Conservation (phyloP, 1,284 basidiomycete genomes). For the Schizopora paradoxa region DNA sequence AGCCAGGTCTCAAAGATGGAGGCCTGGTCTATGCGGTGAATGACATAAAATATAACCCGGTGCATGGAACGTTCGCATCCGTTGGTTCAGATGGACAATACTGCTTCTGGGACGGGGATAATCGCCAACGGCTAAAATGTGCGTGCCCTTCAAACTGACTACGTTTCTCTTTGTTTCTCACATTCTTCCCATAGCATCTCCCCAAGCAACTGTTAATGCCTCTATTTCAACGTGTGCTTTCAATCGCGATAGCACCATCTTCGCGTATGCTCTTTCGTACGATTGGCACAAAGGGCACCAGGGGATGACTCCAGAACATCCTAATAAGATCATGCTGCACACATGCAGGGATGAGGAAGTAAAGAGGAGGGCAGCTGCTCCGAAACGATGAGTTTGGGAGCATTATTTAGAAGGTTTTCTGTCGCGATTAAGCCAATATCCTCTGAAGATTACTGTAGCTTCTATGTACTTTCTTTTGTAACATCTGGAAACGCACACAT, state of each 20-base stretch:
- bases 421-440: no score
- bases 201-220: slow-evolving; percentile 59
- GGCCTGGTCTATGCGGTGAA: slow-evolving; percentile 89
- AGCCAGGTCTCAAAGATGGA: slow-evolving; percentile 61
- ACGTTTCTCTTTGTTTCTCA: background rate
- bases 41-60: slow-evolving; percentile 85
- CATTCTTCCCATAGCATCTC: background rate
- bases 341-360: slow-evolving; percentile 87
- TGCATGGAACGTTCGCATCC: slow-evolving; percentile 91
- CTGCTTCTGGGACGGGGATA: slow-evolving; percentile 88
- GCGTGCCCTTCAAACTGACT: slow-evolving; percentile 24
- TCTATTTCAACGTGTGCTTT: slow-evolving; percentile 73
- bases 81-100: slow-evolving; percentile 73
- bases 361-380: slow-evolving; percentile 61
- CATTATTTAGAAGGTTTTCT: no score
- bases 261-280: slow-evolving; percentile 85
- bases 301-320: slow-evolving; percentile 74
- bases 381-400: no score
- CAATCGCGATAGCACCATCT: slow-evolving; percentile 81
- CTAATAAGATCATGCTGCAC: slow-evolving; percentile 87
- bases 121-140: slow-evolving; percentile 86
- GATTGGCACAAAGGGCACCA: slow-evolving; percentile 89
- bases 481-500: no score
- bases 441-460: no score
- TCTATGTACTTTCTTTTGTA: no score